Evolutionary conservation across 495 filamentous ascomycete genomes (phyloP), one percentile per base, ranked within the genome.

Genomic region (Rhypophila decipiens): DNA sequence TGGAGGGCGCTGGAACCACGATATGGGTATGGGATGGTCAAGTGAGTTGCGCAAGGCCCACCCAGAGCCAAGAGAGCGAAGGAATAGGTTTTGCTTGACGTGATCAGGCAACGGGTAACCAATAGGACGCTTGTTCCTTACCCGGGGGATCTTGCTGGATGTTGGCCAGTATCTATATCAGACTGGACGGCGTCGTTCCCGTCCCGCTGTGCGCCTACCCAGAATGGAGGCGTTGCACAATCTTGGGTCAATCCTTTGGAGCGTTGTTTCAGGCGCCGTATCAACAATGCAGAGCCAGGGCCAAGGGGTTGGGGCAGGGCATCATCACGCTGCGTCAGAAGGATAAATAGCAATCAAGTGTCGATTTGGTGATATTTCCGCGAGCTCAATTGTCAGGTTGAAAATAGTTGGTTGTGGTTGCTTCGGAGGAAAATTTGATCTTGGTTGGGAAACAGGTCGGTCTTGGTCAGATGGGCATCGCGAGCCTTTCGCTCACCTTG

Each of bases 251-350:
- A 48, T 42, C 41, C 37, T 41, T 27, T 42, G 47, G 56, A 49
- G 56, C 29, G 33, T 45, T 55, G 61, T 66, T 65, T 66, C 63
- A 63, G 61, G 50, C 45, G 57, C 48, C 36, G 59, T 63, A 65
- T 66, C 61, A 67, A 61, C 59, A 66, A 64, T 64, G 63, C 58
- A 54, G 54, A 19, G 34, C 46, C 38, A 39, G 47, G 22, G 42
- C 43, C 41, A 48, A 44, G 42, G 42, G 36, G 39, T 49, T 33
- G 50, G 46, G 44, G 45, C 45, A 52, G 59, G 49, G 59, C 52
- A 63, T 61, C 47, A 54, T 39, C 39, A 44, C 46, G 44, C 44
- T 54, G 24, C 35, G 13, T 4, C 39, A 34, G 17, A 21, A 38
- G 23, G 20, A 36, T 42, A 34, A 31, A 55, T 20, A n/a, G 46